Conservation (phyloP, 1,284 basidiomycete genomes). For the Ustilago tritici region DNA sequence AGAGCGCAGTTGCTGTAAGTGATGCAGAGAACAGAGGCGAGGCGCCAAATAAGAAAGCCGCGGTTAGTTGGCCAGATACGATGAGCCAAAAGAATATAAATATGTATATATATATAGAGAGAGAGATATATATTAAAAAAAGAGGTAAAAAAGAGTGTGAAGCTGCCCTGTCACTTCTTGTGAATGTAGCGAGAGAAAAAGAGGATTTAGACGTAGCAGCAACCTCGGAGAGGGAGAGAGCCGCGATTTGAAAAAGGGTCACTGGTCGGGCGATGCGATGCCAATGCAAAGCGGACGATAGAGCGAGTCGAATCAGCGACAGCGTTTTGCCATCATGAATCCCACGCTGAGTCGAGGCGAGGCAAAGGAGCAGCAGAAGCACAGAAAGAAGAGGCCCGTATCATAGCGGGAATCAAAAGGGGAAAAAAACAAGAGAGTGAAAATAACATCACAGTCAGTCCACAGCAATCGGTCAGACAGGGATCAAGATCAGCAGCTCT, state of each 20-base stretch:
- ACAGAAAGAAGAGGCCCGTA: not conserved
- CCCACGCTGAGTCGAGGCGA: not conserved
- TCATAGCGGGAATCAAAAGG: not conserved
- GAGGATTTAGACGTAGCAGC: constrained; percentile 18
- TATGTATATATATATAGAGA: no score
- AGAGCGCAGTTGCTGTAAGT: not conserved
- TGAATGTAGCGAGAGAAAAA: not conserved
- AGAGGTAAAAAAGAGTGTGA: not conserved
- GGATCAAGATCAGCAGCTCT: constrained; percentile 17
- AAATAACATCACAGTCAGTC: constrained; percentile 4
- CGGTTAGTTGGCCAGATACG: constrained; percentile 4
- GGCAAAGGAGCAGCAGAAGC: not conserved
- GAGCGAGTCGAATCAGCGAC: constrained; percentile 21
- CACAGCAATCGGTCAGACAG: constrained; percentile 11
- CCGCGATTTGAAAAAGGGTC: constrained; percentile 1
- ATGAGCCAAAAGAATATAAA: constrained; percentile 11
- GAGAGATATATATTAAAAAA: not conserved
- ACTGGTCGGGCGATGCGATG: not conserved
- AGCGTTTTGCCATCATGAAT: constrained; percentile 2
- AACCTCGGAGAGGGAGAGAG: constrained; percentile 8
- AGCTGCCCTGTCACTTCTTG: not conserved
- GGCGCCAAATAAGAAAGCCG: constrained; percentile 3
- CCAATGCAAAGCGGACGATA: constrained; percentile 9
- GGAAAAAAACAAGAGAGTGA: not conserved
- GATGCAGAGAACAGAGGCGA: not conserved